Evolutionary conservation across 148 eudicot species (phyloP).

Genomic region (Simmondsia chinensis): DNA sequence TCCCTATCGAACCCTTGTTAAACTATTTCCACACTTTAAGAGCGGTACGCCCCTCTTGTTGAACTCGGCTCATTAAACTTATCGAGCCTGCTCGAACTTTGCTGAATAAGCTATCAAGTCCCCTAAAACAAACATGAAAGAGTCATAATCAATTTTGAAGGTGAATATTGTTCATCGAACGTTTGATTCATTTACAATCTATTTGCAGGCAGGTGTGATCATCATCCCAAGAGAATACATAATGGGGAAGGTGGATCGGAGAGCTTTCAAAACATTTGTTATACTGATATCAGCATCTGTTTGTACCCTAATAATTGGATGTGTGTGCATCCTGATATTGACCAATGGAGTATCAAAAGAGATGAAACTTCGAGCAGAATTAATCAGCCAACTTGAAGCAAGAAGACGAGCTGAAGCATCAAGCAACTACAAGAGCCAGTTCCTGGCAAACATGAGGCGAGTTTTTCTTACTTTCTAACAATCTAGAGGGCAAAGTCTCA

Average conservation of each 20-base stretch:
- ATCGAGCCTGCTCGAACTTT: too few relatives aligned
- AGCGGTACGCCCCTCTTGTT: too few relatives aligned
- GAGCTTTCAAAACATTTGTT: conserved; percentile 68
- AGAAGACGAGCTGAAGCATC: conserved; percentile 96
- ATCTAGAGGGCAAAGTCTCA: too few relatives aligned
- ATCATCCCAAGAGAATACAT: conserved; percentile 84
- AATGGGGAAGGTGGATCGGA: conserved; percentile 89
- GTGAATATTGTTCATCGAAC: not conserved
- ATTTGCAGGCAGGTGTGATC: conserved; percentile 81
- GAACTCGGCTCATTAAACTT: too few relatives aligned
- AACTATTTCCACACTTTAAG: too few relatives aligned
- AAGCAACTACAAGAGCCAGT: conserved; percentile 96
- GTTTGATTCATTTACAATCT: conserved; percentile 3
- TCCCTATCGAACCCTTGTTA: too few relatives aligned
- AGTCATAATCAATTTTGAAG: too few relatives aligned
- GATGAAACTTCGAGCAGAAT: conserved; percentile 90
- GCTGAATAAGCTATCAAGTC: too few relatives aligned
- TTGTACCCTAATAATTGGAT: conserved; percentile 76
- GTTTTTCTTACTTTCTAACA: conserved; percentile 6
- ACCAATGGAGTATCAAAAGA: conserved; percentile 98
- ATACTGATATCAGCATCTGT: conserved; percentile 77
- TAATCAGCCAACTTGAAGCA: conserved; percentile 88
- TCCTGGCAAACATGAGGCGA: conserved; percentile 95
- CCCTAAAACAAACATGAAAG: too few relatives aligned
- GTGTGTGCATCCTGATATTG: conserved; percentile 77